Conservation (phyloP, 106 monocot species). For the Posidonia australis region DNA sequence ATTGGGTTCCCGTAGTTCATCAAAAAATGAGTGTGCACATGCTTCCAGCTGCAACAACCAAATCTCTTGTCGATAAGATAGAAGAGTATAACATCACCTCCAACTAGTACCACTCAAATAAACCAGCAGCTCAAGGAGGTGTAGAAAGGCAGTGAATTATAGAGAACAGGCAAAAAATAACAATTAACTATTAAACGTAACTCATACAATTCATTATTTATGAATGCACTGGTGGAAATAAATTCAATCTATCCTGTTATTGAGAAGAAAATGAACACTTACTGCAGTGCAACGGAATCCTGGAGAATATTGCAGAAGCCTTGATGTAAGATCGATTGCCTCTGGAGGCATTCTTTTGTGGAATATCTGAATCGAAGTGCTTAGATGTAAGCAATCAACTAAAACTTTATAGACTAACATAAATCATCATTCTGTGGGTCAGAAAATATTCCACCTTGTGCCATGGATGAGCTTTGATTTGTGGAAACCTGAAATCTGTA, state of each 20-base stretch:
- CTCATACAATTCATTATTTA: not conserved
- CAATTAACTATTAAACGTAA: no score
- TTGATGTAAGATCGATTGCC: constrained; percentile 83
- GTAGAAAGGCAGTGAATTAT: not conserved
- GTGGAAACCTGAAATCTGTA: constrained; percentile 80
- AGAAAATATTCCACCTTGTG: constrained; percentile 45
- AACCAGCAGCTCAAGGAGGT: not conserved
- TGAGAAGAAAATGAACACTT: constrained; percentile 15
- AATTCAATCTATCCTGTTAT: not conserved
- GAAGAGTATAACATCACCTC: not conserved
- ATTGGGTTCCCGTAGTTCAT: constrained; percentile 65
- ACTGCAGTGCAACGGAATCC: constrained; percentile 72
- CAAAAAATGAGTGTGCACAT: constrained; percentile 79
- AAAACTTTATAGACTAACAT: not conserved
- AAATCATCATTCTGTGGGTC: not conserved
- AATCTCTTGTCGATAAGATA: not conserved
- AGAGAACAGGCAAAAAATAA: no score
- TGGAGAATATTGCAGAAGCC: constrained; percentile 83
- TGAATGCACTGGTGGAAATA: not conserved
- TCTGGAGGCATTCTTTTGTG: constrained; percentile 89
- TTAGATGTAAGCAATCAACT: not conserved
- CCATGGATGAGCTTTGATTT: constrained; percentile 94
- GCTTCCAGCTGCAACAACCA: constrained; percentile 50
- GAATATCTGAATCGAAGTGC: constrained; percentile 37
- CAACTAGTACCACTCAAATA: not conserved